Evolutionary conservation across 306 rosid genomes (phyloP).

Genomic region (Cicer bijugum): DNA sequence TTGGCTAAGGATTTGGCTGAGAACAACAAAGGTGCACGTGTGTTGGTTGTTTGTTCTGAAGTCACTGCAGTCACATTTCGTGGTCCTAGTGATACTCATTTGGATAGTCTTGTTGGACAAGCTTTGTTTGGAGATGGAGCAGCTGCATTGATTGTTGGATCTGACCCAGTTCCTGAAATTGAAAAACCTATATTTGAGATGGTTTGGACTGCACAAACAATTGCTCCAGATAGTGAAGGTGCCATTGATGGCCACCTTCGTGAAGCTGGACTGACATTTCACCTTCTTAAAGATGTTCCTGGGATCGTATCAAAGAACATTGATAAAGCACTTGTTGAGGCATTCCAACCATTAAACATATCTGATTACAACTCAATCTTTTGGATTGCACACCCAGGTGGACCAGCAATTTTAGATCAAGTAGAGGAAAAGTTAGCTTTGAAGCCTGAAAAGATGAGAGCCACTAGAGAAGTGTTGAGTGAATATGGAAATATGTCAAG

Average conservation of each 20-base stretch:
- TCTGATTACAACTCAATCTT: conserved; percentile 51
- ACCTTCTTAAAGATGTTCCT: conserved; percentile 52
- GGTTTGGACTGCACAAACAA: conserved; percentile 70
- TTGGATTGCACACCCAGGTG: conserved; percentile 53
- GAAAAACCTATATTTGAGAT: conserved; percentile 68
- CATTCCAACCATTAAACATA: conserved; percentile 39
- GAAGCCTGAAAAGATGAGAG: conserved; percentile 47
- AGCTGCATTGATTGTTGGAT: conserved; percentile 61
- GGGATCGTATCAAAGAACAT: conserved; percentile 51
- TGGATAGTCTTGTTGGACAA: conserved; percentile 50
- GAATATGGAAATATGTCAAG: conserved; percentile 84
- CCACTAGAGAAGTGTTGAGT: conserved; percentile 56
- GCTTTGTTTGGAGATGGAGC: conserved; percentile 53
- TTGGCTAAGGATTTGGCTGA: conserved; percentile 53
- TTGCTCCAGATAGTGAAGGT: conserved; percentile 77
- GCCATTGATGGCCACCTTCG: conserved; percentile 51
- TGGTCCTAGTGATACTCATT: conserved; percentile 48
- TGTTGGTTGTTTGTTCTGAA: conserved; percentile 50
- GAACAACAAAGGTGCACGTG: conserved; percentile 52
- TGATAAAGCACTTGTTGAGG: conserved; percentile 38
- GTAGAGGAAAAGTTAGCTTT: conserved; percentile 39
- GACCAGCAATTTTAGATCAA: conserved; percentile 47
- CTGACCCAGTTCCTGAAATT: conserved; percentile 61
- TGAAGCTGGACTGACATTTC: conserved; percentile 49
- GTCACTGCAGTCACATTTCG: conserved; percentile 48